phyloP scores from a whole-genome alignment of 139 green algal species.

The Bryopsis sp. region DNA sequence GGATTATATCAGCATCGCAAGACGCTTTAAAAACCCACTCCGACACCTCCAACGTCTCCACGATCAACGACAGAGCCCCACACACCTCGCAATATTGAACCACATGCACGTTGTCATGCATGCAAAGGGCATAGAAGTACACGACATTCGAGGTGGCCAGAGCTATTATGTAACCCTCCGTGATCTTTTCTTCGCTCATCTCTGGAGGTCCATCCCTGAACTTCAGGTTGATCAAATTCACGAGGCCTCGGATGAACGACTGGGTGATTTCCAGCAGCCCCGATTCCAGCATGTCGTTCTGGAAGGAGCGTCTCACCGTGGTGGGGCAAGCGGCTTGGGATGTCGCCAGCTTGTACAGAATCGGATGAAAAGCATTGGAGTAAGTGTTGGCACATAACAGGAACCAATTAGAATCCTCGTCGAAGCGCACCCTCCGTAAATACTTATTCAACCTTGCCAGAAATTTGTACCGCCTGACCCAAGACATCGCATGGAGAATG shows the following conservation, averaged over 20 bases:
- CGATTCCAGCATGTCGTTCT: background rate
- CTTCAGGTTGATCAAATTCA: background rate
- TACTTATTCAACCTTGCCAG: background rate
- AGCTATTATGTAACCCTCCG: background rate
- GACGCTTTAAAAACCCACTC: background rate
- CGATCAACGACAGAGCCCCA: background rate
- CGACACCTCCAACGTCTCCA: background rate
- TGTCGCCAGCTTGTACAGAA: background rate
- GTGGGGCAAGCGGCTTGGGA: too few relatives aligned
- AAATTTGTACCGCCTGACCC: background rate
- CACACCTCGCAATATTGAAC: background rate
- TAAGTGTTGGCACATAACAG: background rate
- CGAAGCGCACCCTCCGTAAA: background rate
- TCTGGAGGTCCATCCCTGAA: background rate
- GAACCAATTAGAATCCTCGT: slow-evolving; percentile 1
- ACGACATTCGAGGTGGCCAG: background rate
- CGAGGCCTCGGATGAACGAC: background rate
- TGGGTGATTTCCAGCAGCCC: slow-evolving; percentile 4
- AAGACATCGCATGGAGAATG: background rate
- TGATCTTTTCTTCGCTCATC: background rate
- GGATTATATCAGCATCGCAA: background rate
- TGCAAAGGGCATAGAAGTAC: background rate
- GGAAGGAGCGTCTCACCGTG: background rate
- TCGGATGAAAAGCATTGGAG: background rate
- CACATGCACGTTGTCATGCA: background rate